A percentile compares a stretch with the other conserved stretches of the same genome.
These are phyloP conservation scores for Acer negundo DNA, from an alignment of 345 rosid genomes.

Conservation along the genomic window DNA sequence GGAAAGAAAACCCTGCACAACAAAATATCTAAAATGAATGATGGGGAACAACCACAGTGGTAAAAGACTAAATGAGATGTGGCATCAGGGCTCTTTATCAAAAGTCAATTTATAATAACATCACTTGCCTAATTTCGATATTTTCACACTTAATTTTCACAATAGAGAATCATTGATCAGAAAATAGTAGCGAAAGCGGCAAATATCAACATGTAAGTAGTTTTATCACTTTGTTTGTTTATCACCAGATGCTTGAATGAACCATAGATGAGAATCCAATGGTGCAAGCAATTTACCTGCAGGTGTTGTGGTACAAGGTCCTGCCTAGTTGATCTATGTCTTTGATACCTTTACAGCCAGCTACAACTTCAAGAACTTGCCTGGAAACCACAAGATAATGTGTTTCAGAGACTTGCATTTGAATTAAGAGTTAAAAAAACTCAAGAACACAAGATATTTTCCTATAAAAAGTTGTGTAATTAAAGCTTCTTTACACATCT, in stretches of 20 bases:
- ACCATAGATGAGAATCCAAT: background rate
- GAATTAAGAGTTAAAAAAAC: background rate
- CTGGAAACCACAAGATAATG: constrained; percentile 37
- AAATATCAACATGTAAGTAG: background rate
- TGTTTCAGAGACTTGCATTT: constrained; percentile 10
- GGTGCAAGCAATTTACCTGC: constrained; percentile 53
- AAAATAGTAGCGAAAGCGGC: background rate
- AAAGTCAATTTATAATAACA: background rate
- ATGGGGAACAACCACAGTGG: background rate
- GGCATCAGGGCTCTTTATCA: too few species aligned
- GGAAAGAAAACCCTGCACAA: constrained; percentile 92
- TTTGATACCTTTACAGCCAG: constrained; percentile 77
- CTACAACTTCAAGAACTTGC: constrained; percentile 94
- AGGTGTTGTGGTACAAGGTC: constrained; percentile 84
- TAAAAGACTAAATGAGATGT: background rate
- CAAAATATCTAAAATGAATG: background rate
- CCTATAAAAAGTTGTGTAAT: background rate
- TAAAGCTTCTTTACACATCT: background rate
- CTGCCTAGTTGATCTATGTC: constrained; percentile 62
- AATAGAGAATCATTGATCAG: background rate
- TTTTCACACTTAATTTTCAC: background rate
- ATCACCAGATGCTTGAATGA: background rate
- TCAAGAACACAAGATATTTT: too few species aligned
- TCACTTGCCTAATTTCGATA: background rate
- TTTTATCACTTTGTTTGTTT: background rate